Conservation (phyloP, 768 basidiomycete genomes). For the Trametes elegans region DNA sequence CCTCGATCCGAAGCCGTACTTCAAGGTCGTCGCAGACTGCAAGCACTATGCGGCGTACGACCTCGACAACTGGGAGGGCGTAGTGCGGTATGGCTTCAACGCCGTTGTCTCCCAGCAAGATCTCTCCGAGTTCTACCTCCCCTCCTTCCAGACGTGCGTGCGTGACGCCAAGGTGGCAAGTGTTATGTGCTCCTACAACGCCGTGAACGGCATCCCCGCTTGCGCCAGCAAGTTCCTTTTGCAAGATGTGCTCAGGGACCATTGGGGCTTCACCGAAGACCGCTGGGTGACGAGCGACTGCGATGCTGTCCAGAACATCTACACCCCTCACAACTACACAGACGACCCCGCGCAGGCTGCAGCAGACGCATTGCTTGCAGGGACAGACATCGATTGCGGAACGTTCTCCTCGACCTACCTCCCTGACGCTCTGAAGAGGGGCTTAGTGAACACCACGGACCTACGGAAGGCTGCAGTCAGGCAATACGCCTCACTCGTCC, state of each 20-base stretch:
- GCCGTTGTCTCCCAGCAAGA: slow-evolving; percentile 55
- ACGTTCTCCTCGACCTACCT: slow-evolving; percentile 44
- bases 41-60: slow-evolving; percentile 64
- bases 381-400: slow-evolving; percentile 55
- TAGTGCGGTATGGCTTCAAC: slow-evolving; percentile 47
- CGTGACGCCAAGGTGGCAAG: slow-evolving; percentile 57
- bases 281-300: slow-evolving; percentile 60
- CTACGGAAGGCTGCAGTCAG: slow-evolving; percentile 44
- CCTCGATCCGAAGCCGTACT: slow-evolving; percentile 48
- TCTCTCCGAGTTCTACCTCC: slow-evolving; percentile 53
- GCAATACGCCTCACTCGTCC: slow-evolving; percentile 52
- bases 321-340: slow-evolving; percentile 48
- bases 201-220: slow-evolving; percentile 56
- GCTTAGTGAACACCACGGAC: slow-evolving; percentile 43
- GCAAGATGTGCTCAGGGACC: slow-evolving; percentile 48
- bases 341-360: slow-evolving; percentile 44
- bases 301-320: slow-evolving; percentile 52
- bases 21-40: slow-evolving; percentile 55
- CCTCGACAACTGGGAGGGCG: slow-evolving; percentile 54
- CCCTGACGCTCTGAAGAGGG: slow-evolving; percentile 46
- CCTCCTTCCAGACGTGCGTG: slow-evolving; percentile 57
- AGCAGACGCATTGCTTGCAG: slow-evolving; percentile 43
- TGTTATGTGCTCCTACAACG: slow-evolving; percentile 66
- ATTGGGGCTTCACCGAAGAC: slow-evolving; percentile 48
- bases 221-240: slow-evolving; percentile 55